Base-by-base conservation (phyloP, 371 early-diverging fungal genomes). In the Rhizopus sp. region DNA sequence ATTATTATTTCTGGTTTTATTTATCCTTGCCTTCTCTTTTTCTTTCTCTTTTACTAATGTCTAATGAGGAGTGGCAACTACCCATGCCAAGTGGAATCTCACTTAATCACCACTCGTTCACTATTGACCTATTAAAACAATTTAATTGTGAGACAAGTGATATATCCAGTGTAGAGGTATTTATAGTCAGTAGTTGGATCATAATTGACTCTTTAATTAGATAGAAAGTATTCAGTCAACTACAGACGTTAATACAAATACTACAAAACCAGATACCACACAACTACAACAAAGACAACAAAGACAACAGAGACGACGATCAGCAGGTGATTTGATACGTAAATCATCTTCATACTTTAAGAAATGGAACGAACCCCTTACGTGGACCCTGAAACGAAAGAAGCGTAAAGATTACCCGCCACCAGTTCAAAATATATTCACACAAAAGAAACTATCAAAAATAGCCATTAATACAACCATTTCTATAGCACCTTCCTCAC, bases 61-160 rank as follows among this genome's bases (percentile, higher is more conserved):
- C 12, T n/a, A 57, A 59, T 59, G 56, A 63, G 40, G 31, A 59
- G 23, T 53, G 60, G 58, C 65, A 69, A 65, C 48, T 72, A 31
- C 60, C 72, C 7, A 54, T 72, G 66, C 69, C 72, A 17, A 63
- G 61, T 41, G 66, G 59, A 7, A 61, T 68, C n/a, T 51, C 63
- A 29, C 39, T 57, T n/a, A 38, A 53, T 17, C 55, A 63, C 10
- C 35, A 72, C 37, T 68, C 72, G 23, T 72, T 72, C 56, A 55
- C 66, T 17, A 51, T 33, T 16, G 66, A 68, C 15, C 47, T 72
- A 41, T 47, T 70, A 38, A 50, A 42, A 23, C 68, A 64, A 48
- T 64, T 67, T 39, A 62, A 70, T 49, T 40, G 40, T 30, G 40
- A 53, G 3, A 37, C 15, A 35, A 52, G 8, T 7, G 46, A 46